Evolutionary conservation across 2,329 filamentous ascomycete genomes (phyloP).

Genomic region (Pseudocercospora crystallina): DNA sequence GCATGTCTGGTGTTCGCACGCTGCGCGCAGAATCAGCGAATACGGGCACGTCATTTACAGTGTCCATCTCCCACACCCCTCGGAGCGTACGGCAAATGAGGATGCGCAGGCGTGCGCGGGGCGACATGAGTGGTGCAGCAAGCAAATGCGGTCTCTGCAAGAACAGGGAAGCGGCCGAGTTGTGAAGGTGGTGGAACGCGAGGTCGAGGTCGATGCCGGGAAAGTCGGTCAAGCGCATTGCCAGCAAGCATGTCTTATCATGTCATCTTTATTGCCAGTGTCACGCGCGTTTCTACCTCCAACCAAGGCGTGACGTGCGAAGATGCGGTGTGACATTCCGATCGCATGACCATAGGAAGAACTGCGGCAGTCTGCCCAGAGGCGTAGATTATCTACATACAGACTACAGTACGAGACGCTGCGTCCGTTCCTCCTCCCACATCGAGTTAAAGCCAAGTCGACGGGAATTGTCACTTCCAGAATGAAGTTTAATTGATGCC

Average conservation of each 20-base stretch:
- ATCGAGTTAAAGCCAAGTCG: no score
- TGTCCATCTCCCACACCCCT: no score
- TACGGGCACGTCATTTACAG: no score
- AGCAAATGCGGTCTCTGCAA: neutral
- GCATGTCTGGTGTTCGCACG: no score
- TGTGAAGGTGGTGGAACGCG: constrained; percentile 11
- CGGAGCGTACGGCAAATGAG: neutral
- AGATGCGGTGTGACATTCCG: constrained; percentile 1
- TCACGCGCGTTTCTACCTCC: constrained; percentile 5
- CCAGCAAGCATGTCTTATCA: constrained; percentile 12
- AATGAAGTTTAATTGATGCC: neutral
- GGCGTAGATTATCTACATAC: no score
- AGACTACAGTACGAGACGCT: no score
- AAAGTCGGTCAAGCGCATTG: constrained; percentile 13
- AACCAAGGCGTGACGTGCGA: constrained; percentile 3
- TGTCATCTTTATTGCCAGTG: constrained; percentile 4
- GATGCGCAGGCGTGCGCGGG: constrained; percentile 4
- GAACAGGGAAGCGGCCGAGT: constrained; percentile 1
- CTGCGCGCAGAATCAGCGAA: no score
- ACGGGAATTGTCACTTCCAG: neutral
- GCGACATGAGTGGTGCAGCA: constrained; percentile 1
- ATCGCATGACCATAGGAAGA: no score
- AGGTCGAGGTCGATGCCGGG: constrained; percentile 10
- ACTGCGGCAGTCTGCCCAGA: no score
- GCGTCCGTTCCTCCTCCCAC: no score